Base-by-base conservation (phyloP, 768 basidiomycete genomes). In the Artomyces pyxidatus region DNA sequence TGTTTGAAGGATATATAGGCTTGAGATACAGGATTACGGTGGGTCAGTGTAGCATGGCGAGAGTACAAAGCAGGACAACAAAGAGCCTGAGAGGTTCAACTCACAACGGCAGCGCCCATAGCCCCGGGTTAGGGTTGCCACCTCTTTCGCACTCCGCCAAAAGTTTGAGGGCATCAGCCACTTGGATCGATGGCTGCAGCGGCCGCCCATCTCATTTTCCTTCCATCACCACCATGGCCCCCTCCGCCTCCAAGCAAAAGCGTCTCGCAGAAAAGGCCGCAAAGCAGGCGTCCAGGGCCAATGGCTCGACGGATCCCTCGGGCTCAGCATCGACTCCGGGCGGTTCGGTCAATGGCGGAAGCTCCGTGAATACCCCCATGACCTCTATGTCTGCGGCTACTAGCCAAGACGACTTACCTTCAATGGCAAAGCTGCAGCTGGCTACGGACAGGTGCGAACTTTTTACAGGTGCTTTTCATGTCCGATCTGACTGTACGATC, bases 261-360 rank as follows among this genome's bases (percentile, higher is more conserved):
- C 82, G 95, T 42, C 79, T 96, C 49, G 93, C 90, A 53, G 94
- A 95, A 68, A 96, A 96, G 68, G 92, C 84, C 17, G 88, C 87
- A 51, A 88, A 88, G 65, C 79, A 84, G 65, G 75, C 80, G 48
- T 75, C 84, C 9, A 84, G 73, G 59, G 65, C 55, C 10, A 64
- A 72, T 19, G 72, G 69, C 22, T 66, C 67, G 9, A 61, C 68
- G 46, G 59, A 59, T 47, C 68, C 74, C 9, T 75, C 80, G 7
- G 70, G 78, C 4, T 75, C 81, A 14, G 75, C 76, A 11, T 68
- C 74, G 62, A 66, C 77, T 26, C 84, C 88, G 4, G 68, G 80
- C 0, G 83, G 80, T 47, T 87, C 87, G 1, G 72, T 73, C 23
- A 74, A 73, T 62, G 85, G 71, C 38, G 55, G 55, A 12, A 83